Evolutionary conservation across 441 rosid species (phyloP).

Genomic region (Erysimum pusillum): DNA sequence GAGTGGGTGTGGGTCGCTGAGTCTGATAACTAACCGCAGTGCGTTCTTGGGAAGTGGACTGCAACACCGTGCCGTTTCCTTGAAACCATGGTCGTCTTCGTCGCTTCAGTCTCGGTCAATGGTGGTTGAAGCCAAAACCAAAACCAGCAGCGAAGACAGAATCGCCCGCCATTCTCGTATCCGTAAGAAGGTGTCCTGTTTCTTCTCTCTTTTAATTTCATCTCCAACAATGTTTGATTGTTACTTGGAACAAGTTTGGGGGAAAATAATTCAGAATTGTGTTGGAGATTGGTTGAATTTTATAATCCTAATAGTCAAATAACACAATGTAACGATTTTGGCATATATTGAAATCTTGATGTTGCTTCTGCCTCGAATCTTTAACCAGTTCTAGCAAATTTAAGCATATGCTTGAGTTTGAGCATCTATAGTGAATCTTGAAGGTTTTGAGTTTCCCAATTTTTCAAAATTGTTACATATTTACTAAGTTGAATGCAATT

Average conservation of each 20-base stretch:
- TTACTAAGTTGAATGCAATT: neutral
- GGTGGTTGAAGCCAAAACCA: constrained; percentile 66
- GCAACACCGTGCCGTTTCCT: constrained; percentile 44
- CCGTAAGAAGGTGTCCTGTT: constrained; percentile 77
- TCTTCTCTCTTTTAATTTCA: neutral
- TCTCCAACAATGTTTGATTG: constrained; percentile 10
- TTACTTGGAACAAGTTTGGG: neutral
- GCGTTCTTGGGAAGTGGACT: constrained; percentile 46
- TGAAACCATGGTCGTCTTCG: constrained; percentile 40
- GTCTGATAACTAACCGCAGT: constrained; percentile 44
- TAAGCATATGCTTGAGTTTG: neutral
- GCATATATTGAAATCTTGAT: neutral
- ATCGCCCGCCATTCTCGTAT: constrained; percentile 84
- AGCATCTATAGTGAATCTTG: neutral
- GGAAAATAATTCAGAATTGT: neutral
- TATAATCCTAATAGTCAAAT: neutral
- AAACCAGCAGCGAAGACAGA: constrained; percentile 73
- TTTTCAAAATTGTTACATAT: neutral
- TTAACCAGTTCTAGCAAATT: neutral
- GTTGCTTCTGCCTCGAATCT: neutral
- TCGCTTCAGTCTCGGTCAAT: constrained; percentile 38
- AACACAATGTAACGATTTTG: neutral
- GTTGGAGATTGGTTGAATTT: neutral
- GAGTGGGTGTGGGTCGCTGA: constrained; percentile 44
- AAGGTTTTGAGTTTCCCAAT: neutral